phyloP scores from a whole-genome alignment of 2,329 filamentous ascomycete genomes.

The Sarocladium oryzae region DNA sequence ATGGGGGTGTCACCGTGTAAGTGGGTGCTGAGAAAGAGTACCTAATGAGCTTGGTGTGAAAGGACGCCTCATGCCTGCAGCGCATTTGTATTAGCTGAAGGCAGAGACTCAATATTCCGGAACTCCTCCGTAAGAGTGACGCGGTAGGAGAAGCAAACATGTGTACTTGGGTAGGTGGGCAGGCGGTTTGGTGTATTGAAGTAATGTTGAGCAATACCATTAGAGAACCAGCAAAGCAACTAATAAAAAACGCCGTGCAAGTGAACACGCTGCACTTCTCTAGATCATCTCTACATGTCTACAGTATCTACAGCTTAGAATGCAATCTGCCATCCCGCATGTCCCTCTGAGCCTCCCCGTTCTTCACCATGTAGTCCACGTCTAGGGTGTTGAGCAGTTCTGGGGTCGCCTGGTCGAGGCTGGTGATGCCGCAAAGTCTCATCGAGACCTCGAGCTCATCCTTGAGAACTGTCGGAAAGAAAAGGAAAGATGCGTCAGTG shows the following conservation, averaged over 20 bases:
- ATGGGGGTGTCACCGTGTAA: neutral
- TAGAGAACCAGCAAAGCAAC: too few relatives aligned
- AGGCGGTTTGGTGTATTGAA: neutral
- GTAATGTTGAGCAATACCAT: neutral
- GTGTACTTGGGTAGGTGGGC: neutral
- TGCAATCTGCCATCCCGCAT: neutral
- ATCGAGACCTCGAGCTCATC: slow-evolving; percentile 25
- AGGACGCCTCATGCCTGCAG: too few relatives aligned
- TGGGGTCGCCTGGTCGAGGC: slow-evolving; percentile 20
- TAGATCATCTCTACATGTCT: neutral
- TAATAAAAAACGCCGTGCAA: neutral
- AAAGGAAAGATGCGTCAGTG: too few relatives aligned
- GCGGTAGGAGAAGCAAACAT: neutral
- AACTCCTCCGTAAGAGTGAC: neutral
- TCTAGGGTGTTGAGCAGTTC: slow-evolving; percentile 25
- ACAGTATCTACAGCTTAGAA: neutral
- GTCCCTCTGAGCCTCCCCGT: neutral
- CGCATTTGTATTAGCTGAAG: too few relatives aligned
- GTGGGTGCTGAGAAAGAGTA: neutral
- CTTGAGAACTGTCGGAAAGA: slow-evolving; percentile 18
- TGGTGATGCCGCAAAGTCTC: slow-evolving; percentile 23
- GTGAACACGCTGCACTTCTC: neutral
- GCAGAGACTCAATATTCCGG: neutral
- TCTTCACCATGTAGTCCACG: slow-evolving; percentile 22
- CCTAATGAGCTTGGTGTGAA: too few relatives aligned